Evolutionary conservation across 345 rosid species (phyloP).

Genomic region (Clausena lansium): DNA sequence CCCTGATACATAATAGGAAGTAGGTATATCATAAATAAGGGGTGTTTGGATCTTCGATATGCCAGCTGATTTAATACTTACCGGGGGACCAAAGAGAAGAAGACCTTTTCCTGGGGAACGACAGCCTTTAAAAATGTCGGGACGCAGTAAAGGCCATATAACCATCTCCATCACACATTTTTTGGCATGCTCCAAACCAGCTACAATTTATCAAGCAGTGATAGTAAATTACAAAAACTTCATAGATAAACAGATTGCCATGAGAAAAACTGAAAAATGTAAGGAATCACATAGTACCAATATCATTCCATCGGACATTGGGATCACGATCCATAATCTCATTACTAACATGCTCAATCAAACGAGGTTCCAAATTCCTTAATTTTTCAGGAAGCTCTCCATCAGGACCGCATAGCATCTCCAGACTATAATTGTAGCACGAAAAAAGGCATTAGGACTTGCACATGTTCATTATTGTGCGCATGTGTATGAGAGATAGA

Average conservation of each 20-base stretch:
- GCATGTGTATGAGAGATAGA: too few species aligned
- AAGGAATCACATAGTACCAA: slow-evolving; percentile 51
- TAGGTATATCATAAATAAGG: slow-evolving; percentile 8
- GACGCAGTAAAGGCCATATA: slow-evolving; percentile 94
- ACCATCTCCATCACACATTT: slow-evolving; percentile 99
- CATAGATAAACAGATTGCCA: background rate
- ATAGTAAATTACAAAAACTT: slow-evolving; percentile 22
- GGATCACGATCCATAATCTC: slow-evolving; percentile 98
- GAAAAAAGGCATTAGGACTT: background rate
- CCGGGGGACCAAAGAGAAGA: slow-evolving; percentile 99
- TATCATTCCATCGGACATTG: slow-evolving; percentile 94
- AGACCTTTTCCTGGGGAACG: slow-evolving; percentile 99
- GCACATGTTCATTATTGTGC: background rate
- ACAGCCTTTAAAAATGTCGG: slow-evolving; percentile 93
- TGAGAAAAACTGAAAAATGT: background rate
- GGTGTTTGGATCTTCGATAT: slow-evolving; percentile 11
- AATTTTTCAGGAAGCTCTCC: slow-evolving; percentile 97
- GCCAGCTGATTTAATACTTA: slow-evolving; percentile 36
- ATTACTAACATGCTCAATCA: slow-evolving; percentile 94
- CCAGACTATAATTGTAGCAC: slow-evolving; percentile 52
- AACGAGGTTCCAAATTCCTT: slow-evolving; percentile 94
- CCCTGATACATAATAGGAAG: slow-evolving; percentile 51
- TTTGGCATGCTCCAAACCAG: slow-evolving; percentile 99
- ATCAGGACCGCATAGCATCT: slow-evolving; percentile 93
- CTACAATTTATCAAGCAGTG: slow-evolving; percentile 40